Evolutionary conservation across 257 asterid species (phyloP).

Genomic region (Petunia secreta): DNA sequence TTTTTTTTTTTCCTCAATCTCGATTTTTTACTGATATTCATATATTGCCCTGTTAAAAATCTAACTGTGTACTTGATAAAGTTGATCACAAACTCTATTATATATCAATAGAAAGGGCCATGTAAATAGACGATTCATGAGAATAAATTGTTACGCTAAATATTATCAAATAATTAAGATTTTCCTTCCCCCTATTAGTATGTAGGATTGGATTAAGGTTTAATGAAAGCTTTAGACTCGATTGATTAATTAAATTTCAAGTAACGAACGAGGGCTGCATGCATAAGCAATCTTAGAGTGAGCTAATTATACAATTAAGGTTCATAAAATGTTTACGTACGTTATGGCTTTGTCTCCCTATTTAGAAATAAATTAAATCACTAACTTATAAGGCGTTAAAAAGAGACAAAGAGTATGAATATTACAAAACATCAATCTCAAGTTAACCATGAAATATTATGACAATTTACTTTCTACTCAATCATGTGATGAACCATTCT

Average conservation of each 20-base stretch:
- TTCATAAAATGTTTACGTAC: conserved; percentile 16
- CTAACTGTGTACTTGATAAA: too few relatives aligned
- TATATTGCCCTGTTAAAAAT: too few relatives aligned
- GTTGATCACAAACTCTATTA: too few relatives aligned
- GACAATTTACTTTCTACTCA: conserved; percentile 27
- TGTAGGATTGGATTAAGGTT: background rate
- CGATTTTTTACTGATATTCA: too few relatives aligned
- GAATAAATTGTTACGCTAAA: too few relatives aligned
- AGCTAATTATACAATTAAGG: background rate
- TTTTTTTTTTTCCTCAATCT: too few relatives aligned
- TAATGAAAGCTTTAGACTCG: background rate
- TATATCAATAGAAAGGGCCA: too few relatives aligned
- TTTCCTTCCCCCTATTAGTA: background rate
- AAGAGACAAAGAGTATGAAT: conserved; percentile 2
- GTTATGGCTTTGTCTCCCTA: conserved; percentile 28
- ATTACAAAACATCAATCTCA: conserved; percentile 19
- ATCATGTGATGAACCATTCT: conserved; percentile 10
- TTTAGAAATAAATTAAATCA: too few relatives aligned
- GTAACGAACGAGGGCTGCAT: background rate
- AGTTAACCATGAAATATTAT: conserved; percentile 3
- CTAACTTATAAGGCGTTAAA: conserved; percentile 12
- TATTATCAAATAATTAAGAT: too few relatives aligned
- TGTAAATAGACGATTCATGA: too few relatives aligned
- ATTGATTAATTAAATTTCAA: background rate
- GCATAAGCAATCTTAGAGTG: background rate